These are phyloP conservation scores for Helminthosporium solani DNA, from an alignment of 2,329 filamentous ascomycete genomes.

Conservation along the genomic window DNA sequence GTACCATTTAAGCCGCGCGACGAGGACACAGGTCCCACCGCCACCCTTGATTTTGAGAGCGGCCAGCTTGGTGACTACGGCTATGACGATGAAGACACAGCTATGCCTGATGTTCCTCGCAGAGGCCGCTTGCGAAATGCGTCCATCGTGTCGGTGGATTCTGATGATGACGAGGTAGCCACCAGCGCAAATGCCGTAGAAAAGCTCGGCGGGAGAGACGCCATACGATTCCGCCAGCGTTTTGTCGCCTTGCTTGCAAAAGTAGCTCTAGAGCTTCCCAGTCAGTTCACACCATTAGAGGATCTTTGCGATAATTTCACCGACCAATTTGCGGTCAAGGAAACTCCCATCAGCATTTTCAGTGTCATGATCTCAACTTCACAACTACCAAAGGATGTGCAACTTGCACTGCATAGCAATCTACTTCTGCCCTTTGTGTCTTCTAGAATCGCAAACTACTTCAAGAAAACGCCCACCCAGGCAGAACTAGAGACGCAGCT, in stretches of 20 bases:
- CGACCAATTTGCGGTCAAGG: constrained; percentile 51
- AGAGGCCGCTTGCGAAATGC: constrained; percentile 4
- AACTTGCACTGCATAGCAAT: constrained; percentile 50
- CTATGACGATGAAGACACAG: constrained; percentile 32
- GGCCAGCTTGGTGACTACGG: constrained; percentile 61
- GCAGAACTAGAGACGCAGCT: constrained; percentile 30
- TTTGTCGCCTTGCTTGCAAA: constrained; percentile 57
- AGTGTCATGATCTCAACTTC: constrained; percentile 55
- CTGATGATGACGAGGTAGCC: constrained; percentile 1
- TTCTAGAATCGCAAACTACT: constrained; percentile 28
- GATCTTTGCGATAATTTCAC: constrained; percentile 62
- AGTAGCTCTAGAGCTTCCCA: constrained; percentile 42
- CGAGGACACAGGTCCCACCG: constrained; percentile 58
- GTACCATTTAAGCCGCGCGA: constrained; percentile 47
- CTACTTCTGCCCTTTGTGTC: constrained; percentile 30
- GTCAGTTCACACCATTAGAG: constrained; percentile 52
- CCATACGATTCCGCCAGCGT: constrained; percentile 62
- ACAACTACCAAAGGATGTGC: constrained; percentile 45
- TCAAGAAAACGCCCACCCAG: constrained; percentile 24
- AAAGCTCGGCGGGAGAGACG: constrained; percentile 50
- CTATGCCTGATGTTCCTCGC: constrained; percentile 23
- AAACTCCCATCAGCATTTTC: constrained; percentile 61
- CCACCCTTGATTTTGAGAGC: constrained; percentile 56
- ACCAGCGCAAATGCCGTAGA: constrained; percentile 17
- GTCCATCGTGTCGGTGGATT: constrained; percentile 4